These are phyloP conservation scores for Ceratobasidium sp. DNA, from an alignment of 1,284 basidiomycete genomes.

Conservation along the genomic window DNA sequence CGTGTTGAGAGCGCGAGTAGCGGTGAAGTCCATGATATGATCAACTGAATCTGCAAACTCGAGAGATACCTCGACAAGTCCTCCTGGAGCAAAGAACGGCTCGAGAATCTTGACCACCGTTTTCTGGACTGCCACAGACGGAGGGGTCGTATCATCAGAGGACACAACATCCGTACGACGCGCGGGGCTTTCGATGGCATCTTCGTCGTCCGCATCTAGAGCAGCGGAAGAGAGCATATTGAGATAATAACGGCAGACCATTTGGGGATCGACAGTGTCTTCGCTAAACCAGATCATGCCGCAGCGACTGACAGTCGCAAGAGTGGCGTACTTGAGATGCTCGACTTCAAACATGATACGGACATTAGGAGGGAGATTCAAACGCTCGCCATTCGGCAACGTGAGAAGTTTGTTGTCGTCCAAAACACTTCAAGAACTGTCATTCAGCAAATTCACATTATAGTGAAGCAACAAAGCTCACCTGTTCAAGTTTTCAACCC, in stretches of 20 bases:
- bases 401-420: slow-evolving; percentile 99
- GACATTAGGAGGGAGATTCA: slow-evolving; percentile 96
- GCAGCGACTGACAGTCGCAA: slow-evolving; percentile 98
- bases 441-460: not conserved
- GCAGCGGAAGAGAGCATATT: slow-evolving; percentile 78
- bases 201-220: slow-evolving; percentile 93
- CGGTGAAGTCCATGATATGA: slow-evolving; percentile 99
- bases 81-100: slow-evolving; percentile 83
- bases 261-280: slow-evolving; percentile 88
- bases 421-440: slow-evolving; percentile 74
- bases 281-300: slow-evolving; percentile 99
- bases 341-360: slow-evolving; percentile 99
- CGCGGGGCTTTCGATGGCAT: slow-evolving; percentile 65
- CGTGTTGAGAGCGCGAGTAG: slow-evolving; percentile 90
- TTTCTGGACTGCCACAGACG: slow-evolving; percentile 81
- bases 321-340: slow-evolving; percentile 95
- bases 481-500: slow-evolving; percentile 99
- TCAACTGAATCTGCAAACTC: slow-evolving; percentile 83
- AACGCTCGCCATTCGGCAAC: slow-evolving; percentile 96
- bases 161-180: slow-evolving; percentile 67
- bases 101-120: slow-evolving; percentile 81
- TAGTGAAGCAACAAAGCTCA: slow-evolving; percentile 54
- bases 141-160: slow-evolving; percentile 63
- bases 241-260: slow-evolving; percentile 94
- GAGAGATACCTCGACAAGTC: slow-evolving; percentile 83